A percentile compares a stretch with the other conserved stretches of the same genome.
Conservation (phyloP, 495 filamentous ascomycete species). For the Penicillium verhagenii region DNA sequence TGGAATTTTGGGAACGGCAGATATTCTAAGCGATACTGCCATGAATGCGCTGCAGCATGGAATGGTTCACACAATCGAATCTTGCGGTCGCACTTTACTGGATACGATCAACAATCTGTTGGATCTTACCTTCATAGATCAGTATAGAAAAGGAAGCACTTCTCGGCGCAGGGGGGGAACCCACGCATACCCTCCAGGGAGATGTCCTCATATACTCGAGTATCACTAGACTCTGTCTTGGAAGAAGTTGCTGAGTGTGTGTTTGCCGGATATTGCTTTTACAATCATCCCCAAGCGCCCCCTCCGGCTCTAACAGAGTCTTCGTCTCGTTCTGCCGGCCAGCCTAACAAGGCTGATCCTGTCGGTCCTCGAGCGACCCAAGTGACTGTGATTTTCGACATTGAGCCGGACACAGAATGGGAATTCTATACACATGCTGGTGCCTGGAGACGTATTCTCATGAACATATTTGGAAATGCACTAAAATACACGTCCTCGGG, state of each 20-base stretch:
- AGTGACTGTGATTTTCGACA: slow-evolving; percentile 55
- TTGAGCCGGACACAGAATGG: slow-evolving; percentile 50
- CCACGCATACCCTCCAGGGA: slow-evolving; percentile 41
- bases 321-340: not conserved
- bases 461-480: slow-evolving; percentile 48
- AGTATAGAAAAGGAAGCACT: slow-evolving; percentile 38
- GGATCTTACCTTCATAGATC: slow-evolving; percentile 45
- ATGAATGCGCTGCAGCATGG: slow-evolving; percentile 54
- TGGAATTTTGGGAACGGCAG: slow-evolving; percentile 60
- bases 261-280: slow-evolving; percentile 49
- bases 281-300: slow-evolving; percentile 15
- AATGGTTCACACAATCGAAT: slow-evolving; percentile 63
- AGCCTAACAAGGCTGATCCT: not conserved
- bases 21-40: slow-evolving; percentile 58
- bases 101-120: slow-evolving; percentile 69
- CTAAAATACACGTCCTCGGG: slow-evolving; percentile 45
- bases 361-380: slow-evolving; percentile 10
- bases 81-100: slow-evolving; percentile 63
- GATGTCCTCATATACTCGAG: slow-evolving; percentile 13
- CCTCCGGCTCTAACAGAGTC: not conserved
- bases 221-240: slow-evolving; percentile 47
- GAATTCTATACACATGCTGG: slow-evolving; percentile 59
- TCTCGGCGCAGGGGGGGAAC: slow-evolving; percentile 48
- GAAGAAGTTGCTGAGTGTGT: slow-evolving; percentile 62
- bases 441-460: slow-evolving; percentile 53